Evolutionary conservation across 495 filamentous ascomycete genomes (phyloP), one percentile per base, ranked within the genome.

Genomic region (Aspergillus taichungensis): DNA sequence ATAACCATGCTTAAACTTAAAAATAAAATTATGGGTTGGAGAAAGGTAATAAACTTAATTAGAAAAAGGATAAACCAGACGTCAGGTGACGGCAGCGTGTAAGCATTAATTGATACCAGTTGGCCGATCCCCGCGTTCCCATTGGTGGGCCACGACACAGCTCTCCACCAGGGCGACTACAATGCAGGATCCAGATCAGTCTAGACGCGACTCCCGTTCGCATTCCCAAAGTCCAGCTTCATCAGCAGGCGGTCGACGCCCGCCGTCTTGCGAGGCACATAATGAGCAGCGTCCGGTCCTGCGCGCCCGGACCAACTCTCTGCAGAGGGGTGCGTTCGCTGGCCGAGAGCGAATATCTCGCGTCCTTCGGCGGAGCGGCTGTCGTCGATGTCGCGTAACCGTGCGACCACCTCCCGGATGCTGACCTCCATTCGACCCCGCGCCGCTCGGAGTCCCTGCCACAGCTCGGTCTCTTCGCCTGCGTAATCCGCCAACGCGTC

Each of bases 161-260:
- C 4, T 24, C 18, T 13, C 13, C 42, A 40, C 31, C 41, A 32
- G 33, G 18, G 18, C 18, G 18, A 24, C 18, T 24, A 24, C 18
- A 24, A 24, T 24, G 18, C 18, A 24, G 18, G 40, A 34, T 33
- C 35, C 13, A 33, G 40, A n/a, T n/a, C 37, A 41, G 18, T 24
- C 43, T 30, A 47, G 35, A 36, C 47, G 44, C 9, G 35, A 43
- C 43, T 52, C 35, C 46, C 52, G 44, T 61, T 59, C 18, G 67
- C 55, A 46, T 67, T 72, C 30, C 67, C 76, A 67, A 87, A 88
- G 67, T 92, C 88, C 46, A 94, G 65, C 60, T 91, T 90, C 85
- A 94, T 89, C 36, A 94, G 57, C 57, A 94, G 67, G 42, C 85
- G 70, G 67, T 91, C 85, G 14, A 92, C 78, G 6, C 87, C 84